Evolutionary conservation across 2,329 filamentous ascomycete genomes (phyloP), one percentile per base, ranked within the genome.

Genomic region (Plenodomus lindquistii): DNA sequence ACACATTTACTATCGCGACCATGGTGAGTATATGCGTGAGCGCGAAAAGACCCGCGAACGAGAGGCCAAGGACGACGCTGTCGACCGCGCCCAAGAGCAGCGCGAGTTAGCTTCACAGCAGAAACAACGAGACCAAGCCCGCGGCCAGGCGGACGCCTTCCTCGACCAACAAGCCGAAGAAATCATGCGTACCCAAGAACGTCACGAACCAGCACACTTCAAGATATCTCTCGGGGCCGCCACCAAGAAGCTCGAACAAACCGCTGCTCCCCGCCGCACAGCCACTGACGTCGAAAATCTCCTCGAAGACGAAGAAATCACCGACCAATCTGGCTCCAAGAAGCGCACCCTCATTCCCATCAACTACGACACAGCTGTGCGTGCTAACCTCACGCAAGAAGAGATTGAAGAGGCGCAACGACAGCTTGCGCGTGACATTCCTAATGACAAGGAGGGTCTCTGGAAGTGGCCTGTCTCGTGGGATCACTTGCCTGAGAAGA

Each of bases 381-480:
- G 75, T 38, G 71, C 70, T 62, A 60, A 71, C 34, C 53, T 88
- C 94, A 86, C 88, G 1, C 90, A 96, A 46, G 92, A 96, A 72
- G 93, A 99, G 70, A 83, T 93, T 31, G 85, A 87, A 38, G 86
- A 91, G 66, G 90, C 91, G 0, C 87, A 91, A 17, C 82, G 87
- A 55, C 85, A 91, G 44, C 80, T 99, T 44, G 94, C 93, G 0
- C 84, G 87, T 46, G 91, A 97, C 70, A 97, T 99, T 55, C 94
- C 94, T 0, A 87, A 85, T 13, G 88, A 94, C 66, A 90, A 88
- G 70, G 85, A 88, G 2, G 91, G 89, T 0, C 79, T 99, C 3
- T 99, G 93, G 90, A 83, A 81, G n/a, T 97, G 91, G 90, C 78
- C 87, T 16, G 85, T 99, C 70, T 89, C 92, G 63, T 99, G 94